Percentiles rank a stretch among this genome's conserved stretches.
phyloP scores from a whole-genome alignment of 768 basidiomycete species.

The Crucibulum laeve region DNA sequence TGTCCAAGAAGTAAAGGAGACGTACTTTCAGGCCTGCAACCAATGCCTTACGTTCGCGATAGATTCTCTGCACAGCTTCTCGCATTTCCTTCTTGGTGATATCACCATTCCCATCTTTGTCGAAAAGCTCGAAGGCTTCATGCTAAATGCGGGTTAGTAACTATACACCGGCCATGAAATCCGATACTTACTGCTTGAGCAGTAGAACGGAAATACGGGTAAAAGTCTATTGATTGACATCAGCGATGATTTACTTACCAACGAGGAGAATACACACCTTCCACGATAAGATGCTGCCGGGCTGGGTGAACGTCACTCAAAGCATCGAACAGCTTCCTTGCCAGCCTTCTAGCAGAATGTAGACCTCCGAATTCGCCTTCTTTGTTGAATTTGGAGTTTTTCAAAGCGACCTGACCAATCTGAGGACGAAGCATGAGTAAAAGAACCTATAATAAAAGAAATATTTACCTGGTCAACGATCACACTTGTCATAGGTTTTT shows the following conservation, averaged over 20 bases:
- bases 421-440: conserved; percentile 44
- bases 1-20: not conserved
- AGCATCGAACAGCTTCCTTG: conserved; percentile 61
- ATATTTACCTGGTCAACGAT: conserved; percentile 61
- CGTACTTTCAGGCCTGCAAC: conserved; percentile 65
- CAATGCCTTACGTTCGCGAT: conserved; percentile 70
- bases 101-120: conserved; percentile 82
- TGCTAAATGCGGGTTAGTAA: conserved; percentile 33
- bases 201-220: conserved; percentile 69
- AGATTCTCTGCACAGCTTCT: conserved; percentile 77
- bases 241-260: not conserved
- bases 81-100: conserved; percentile 78
- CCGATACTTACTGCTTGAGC: conserved; percentile 58
- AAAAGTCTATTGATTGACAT: conserved; percentile 50
- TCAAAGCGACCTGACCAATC: conserved; percentile 68
- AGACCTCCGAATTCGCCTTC: conserved; percentile 50
- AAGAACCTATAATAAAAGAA: not conserved
- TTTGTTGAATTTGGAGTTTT: conserved; percentile 57
- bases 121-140: conserved; percentile 66
- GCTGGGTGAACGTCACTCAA: conserved; percentile 58
- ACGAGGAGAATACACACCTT: conserved; percentile 38
- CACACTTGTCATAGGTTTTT: conserved; percentile 55
- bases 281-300: conserved; percentile 58
- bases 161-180: conserved; percentile 7
- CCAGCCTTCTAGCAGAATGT: conserved; percentile 62